A percentile compares a stretch with the other conserved stretches of the same genome.
Evolutionary conservation across 2,329 filamentous ascomycete species (phyloP).

Genomic region (Arthroderma sp.): DNA sequence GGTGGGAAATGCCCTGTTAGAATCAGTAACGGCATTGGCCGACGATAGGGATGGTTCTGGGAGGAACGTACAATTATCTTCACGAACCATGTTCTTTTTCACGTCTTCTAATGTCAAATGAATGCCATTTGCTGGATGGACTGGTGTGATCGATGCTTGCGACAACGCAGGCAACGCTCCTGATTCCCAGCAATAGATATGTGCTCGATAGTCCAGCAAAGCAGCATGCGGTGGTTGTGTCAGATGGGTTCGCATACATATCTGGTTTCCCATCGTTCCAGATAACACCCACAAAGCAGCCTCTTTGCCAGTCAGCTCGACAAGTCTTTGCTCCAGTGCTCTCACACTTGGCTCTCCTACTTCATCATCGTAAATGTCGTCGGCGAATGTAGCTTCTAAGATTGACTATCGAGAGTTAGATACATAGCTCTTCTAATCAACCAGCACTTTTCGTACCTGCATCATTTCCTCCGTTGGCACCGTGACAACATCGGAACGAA

Average conservation of each 20-base stretch:
- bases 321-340: slow-evolving; percentile 19
- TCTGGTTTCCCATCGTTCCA: slow-evolving; percentile 30
- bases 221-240: slow-evolving; percentile 22
- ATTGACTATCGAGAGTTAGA: slow-evolving; percentile 13
- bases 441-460: slow-evolving; percentile 11
- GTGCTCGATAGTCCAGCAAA: slow-evolving; percentile 21
- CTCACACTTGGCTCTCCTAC: slow-evolving; percentile 17
- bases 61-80: slow-evolving; percentile 15
- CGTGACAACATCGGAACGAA: slow-evolving; percentile 18
- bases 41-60: not conserved
- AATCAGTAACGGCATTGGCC: not conserved
- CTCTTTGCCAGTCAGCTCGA: slow-evolving; percentile 21
- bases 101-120: slow-evolving; percentile 25
- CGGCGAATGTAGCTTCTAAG: slow-evolving; percentile 20
- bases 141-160: slow-evolving; percentile 19
- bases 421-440: not conserved
- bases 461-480: slow-evolving; percentile 17
- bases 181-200: slow-evolving; percentile 22
- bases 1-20: slow-evolving; percentile 17
- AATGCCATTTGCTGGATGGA: slow-evolving; percentile 20
- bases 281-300: slow-evolving; percentile 23
- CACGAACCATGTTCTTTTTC: slow-evolving; percentile 15
- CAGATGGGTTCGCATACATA: slow-evolving; percentile 22
- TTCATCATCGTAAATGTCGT: slow-evolving; percentile 24
- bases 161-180: slow-evolving; percentile 19